Percentiles rank a stretch among this genome's conserved stretches.
phyloP scores from a whole-genome alignment of 2,329 filamentous ascomycete species.

The Xylaria digitata region DNA sequence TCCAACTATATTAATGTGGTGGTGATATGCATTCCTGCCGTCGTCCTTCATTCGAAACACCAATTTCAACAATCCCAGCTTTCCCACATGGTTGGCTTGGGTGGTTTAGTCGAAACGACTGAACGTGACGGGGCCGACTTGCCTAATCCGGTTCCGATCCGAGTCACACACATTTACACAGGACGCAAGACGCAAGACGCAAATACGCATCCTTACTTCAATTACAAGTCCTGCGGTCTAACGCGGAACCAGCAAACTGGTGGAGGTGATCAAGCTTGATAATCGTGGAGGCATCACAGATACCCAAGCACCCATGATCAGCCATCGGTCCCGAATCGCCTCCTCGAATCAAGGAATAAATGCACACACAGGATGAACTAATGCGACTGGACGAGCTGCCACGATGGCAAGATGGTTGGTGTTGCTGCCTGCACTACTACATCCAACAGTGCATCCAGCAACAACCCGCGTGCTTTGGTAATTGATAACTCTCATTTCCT shows the following conservation, averaged over 20 bases:
- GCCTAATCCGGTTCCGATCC: conserved; percentile 46
- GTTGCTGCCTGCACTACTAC: conserved; percentile 22
- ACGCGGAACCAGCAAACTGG: conserved; percentile 11
- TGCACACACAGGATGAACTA: background rate
- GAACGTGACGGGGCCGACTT: conserved; percentile 46
- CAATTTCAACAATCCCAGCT: conserved; percentile 48
- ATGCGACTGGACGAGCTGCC: conserved; percentile 24
- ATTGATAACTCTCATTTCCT: conserved; percentile 1
- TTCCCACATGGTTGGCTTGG: conserved; percentile 41
- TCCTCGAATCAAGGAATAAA: conserved; percentile 13
- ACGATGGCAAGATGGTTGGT: conserved; percentile 7
- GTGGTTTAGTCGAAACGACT: conserved; percentile 47
- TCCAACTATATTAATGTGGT: conserved; percentile 8
- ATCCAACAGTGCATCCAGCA: conserved; percentile 20
- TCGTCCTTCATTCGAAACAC: conserved; percentile 45
- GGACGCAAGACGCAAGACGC: conserved; percentile 22
- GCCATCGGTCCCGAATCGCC: conserved; percentile 23
- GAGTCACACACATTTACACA: conserved; percentile 35
- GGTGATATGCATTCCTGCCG: conserved; percentile 42
- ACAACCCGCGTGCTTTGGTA: background rate
- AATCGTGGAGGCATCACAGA: conserved; percentile 16
- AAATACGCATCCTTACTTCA: conserved; percentile 22
- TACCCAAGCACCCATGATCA: conserved; percentile 20
- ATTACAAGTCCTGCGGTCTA: conserved; percentile 8
- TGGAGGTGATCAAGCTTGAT: conserved; percentile 22